Percentiles rank a stretch among this genome's conserved stretches.
Evolutionary conservation across 2,329 filamentous ascomycete species (phyloP).

Genomic region (Pseudodiploospora longispora): DNA sequence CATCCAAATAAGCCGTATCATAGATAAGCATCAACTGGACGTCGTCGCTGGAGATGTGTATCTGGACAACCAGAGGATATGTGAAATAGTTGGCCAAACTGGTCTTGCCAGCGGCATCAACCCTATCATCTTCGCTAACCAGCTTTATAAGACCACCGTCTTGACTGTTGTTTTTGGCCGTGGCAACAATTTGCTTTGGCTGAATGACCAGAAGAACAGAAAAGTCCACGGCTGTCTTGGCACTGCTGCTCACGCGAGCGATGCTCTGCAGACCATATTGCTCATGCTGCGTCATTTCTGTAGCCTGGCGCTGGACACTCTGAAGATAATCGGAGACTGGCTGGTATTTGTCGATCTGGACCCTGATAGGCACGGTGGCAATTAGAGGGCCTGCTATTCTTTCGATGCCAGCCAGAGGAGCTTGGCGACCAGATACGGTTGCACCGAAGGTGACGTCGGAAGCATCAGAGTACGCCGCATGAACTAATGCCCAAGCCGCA

Average conservation of each 20-base stretch:
- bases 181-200: background rate
- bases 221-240: constrained; percentile 14
- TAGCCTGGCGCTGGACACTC: constrained; percentile 46
- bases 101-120: background rate
- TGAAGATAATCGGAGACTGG: constrained; percentile 45
- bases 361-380: constrained; percentile 49
- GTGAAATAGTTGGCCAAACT: background rate
- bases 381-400: constrained; percentile 54
- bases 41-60: too few relatives aligned
- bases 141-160: too few relatives aligned
- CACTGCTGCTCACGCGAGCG: constrained; percentile 5
- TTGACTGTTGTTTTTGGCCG: background rate
- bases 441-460: constrained; percentile 51
- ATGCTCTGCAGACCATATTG: constrained; percentile 29
- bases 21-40: too few relatives aligned
- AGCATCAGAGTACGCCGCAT: constrained; percentile 43
- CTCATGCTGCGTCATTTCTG: constrained; percentile 54
- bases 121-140: too few relatives aligned
- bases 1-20: too few relatives aligned
- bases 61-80: background rate
- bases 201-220: constrained; percentile 18
- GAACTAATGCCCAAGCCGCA: constrained; percentile 51
- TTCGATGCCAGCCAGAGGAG: constrained; percentile 38
- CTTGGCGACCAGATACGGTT: constrained; percentile 49
- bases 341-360: constrained; percentile 25